phyloP scores from a whole-genome alignment of 352 stramenopile genomes.

The Globisporangium acanthophoron region DNA sequence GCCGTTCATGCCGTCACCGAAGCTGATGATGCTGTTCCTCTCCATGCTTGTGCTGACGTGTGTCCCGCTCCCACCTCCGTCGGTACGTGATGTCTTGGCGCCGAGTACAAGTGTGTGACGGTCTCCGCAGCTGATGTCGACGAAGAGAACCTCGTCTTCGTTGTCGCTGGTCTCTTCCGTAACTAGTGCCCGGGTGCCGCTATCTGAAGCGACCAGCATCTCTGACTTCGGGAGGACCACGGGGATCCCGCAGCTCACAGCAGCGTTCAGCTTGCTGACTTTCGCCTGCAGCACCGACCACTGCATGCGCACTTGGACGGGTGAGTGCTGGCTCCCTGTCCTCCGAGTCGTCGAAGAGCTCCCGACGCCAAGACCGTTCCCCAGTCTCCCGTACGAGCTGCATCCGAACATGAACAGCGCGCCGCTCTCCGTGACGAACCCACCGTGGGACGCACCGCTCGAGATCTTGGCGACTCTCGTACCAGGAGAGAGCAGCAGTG shows the following conservation, averaged over 20 bases:
- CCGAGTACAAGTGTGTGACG: constrained; percentile 54
- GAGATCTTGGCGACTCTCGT: constrained; percentile 37
- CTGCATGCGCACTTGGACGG: constrained; percentile 29
- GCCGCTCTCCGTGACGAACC: constrained; percentile 50
- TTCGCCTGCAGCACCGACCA: constrained; percentile 29
- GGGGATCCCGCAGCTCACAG: constrained; percentile 6
- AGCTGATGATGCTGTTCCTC: constrained; percentile 48
- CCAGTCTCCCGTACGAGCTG: constrained; percentile 51
- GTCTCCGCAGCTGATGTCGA: constrained; percentile 61
- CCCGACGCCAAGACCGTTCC: constrained; percentile 18
- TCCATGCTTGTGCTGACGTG: constrained; percentile 1
- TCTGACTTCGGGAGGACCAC: neutral
- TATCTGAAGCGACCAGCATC: neutral
- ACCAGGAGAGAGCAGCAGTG: constrained; percentile 21
- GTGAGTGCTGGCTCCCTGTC: constrained; percentile 9
- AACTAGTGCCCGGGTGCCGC: neutral
- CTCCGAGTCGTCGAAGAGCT: constrained; percentile 4
- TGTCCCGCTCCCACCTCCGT: neutral
- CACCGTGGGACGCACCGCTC: constrained; percentile 48
- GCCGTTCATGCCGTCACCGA: constrained; percentile 67
- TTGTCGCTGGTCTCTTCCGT: constrained; percentile 7
- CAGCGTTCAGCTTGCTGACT: neutral
- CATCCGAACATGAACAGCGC: constrained; percentile 69
- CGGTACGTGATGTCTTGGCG: neutral
- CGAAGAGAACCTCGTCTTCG: constrained; percentile 41